Evolutionary conservation across 257 asterid genomes (phyloP).

Genomic region (Jaltomata sinuosa): DNA sequence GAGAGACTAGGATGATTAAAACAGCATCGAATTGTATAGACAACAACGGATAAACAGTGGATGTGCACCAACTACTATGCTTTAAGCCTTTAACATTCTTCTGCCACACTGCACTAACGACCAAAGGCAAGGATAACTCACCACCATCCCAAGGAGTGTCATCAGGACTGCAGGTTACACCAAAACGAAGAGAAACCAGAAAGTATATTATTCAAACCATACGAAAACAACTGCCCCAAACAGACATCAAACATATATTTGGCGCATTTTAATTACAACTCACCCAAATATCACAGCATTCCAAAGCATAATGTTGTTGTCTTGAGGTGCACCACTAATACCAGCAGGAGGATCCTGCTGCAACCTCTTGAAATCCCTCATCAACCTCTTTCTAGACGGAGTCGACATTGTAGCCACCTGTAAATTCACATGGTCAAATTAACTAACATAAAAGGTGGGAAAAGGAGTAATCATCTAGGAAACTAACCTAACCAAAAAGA

Average conservation of each 20-base stretch:
- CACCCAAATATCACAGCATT: constrained; percentile 79
- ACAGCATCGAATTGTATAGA: neutral
- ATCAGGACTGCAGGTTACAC: constrained; percentile 70
- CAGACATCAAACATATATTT: neutral
- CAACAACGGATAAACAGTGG: neutral
- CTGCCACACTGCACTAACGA: neutral
- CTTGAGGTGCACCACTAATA: constrained; percentile 73
- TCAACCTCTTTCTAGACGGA: constrained; percentile 72
- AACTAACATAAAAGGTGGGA: neutral
- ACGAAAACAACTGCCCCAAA: neutral
- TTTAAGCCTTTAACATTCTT: neutral
- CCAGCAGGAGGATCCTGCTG: constrained; percentile 91
- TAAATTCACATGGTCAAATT: neutral
- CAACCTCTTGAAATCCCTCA: constrained; percentile 82
- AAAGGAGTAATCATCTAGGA: neutral
- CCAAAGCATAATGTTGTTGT: constrained; percentile 77
- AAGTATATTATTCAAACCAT: constrained; percentile 17
- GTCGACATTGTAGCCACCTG: constrained; percentile 56
- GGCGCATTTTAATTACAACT: constrained; percentile 4
- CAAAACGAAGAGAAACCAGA: constrained; percentile 25
- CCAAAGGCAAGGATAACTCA: constrained; percentile 32
- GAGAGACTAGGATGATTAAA: neutral
- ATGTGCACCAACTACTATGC: neutral
- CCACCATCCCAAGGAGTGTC: constrained; percentile 96
- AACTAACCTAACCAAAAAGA: neutral